Percentiles rank a stretch among this genome's conserved stretches.
Conservation (phyloP, 208 protist genomes). For the Naegleria gruberi region DNA sequence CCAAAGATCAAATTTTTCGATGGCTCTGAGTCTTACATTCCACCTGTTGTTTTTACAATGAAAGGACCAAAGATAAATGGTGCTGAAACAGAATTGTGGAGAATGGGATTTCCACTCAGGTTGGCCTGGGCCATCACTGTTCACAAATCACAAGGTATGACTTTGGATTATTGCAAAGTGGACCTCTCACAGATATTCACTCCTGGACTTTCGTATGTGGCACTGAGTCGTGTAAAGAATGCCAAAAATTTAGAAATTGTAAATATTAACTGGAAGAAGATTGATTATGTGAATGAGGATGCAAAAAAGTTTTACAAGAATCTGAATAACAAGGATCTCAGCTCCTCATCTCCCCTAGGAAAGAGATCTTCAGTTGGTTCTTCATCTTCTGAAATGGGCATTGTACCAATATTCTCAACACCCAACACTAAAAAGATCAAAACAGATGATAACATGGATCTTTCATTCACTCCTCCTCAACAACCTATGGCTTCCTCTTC, state of each 20-base stretch:
- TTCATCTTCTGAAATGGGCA: not conserved
- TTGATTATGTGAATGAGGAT: not conserved
- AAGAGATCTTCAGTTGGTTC: not conserved
- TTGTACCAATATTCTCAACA: not conserved
- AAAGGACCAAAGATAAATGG: not conserved
- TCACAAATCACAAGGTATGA: slow-evolving; percentile 91
- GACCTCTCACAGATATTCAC: not conserved
- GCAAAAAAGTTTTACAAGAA: not conserved
- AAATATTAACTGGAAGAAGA: not conserved
- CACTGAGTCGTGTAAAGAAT: slow-evolving; percentile 40
- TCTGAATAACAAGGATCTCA: not conserved
- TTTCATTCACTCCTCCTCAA: not conserved
- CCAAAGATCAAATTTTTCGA: not conserved
- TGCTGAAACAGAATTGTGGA: not conserved
- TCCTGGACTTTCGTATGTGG: slow-evolving; percentile 25
- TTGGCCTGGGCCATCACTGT: slow-evolving; percentile 89
- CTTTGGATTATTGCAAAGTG: slow-evolving; percentile 32
- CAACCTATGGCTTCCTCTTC: not conserved
- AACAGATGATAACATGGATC: not conserved
- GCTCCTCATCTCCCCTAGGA: no score
- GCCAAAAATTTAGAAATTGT: not conserved
- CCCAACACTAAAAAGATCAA: not conserved
- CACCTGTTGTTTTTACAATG: not conserved
- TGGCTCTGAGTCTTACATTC: not conserved
- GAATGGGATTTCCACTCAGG: slow-evolving; percentile 65